Evolutionary conservation across 257 asterid genomes (phyloP).

Genomic region (Solanum rostratum): DNA sequence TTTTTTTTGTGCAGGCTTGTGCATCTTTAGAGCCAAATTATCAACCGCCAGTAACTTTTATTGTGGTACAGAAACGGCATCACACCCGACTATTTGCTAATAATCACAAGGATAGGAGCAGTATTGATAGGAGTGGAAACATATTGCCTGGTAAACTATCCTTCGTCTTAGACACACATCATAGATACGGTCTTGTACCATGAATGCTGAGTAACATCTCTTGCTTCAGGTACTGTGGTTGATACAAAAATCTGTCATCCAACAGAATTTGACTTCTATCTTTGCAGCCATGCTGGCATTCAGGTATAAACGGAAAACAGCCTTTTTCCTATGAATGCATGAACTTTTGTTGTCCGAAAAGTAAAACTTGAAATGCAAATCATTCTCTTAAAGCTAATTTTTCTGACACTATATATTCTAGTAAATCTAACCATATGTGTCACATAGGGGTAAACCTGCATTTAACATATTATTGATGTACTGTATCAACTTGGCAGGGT

Average conservation of each 20-base stretch:
- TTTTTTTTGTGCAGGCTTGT: constrained; percentile 54
- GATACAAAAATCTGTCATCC: constrained; percentile 98
- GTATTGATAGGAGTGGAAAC: constrained; percentile 90
- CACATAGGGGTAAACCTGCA: background rate
- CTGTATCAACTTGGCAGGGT: constrained; percentile 34
- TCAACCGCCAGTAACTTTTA: constrained; percentile 95
- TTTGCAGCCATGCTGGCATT: constrained; percentile 96
- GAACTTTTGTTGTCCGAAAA: background rate
- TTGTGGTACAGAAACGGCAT: constrained; percentile 91
- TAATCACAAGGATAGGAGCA: constrained; percentile 79
- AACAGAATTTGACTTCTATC: constrained; percentile 88
- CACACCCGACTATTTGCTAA: constrained; percentile 87
- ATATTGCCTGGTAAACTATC: constrained; percentile 65
- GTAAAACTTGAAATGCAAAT: background rate
- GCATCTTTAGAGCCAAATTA: constrained; percentile 94
- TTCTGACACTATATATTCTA: background rate
- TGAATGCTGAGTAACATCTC: background rate
- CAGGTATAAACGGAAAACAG: constrained; percentile 49
- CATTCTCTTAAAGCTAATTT: background rate
- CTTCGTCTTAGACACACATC: background rate
- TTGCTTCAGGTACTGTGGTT: constrained; percentile 71
- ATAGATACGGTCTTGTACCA: background rate
- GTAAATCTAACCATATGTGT: background rate
- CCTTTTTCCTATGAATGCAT: background rate
- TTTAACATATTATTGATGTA: background rate